A percentile compares a stretch with the other conserved stretches of the same genome.
Conservation (phyloP, 768 basidiomycete genomes). For the Phaffia tasmanica region DNA sequence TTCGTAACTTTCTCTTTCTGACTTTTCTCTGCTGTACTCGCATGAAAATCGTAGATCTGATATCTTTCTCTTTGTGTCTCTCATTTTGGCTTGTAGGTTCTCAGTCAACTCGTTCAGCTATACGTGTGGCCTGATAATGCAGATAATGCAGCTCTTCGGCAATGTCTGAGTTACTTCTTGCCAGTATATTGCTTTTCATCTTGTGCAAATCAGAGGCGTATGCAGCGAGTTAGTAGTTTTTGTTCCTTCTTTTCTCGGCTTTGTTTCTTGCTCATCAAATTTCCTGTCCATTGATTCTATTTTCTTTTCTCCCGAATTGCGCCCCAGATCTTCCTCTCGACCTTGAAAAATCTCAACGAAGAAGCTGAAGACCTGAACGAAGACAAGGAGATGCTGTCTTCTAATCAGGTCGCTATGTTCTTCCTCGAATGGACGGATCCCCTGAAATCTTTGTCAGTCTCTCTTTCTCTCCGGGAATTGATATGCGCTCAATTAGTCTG, state of each 20-base stretch:
- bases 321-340: conserved; percentile 55
- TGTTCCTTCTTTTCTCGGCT: neutral
- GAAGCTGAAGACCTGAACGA: conserved; percentile 57
- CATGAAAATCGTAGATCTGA: neutral
- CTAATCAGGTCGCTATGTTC: conserved; percentile 63
- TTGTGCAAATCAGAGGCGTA: conserved; percentile 56
- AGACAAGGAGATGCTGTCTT: conserved; percentile 60
- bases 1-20: conserved; percentile 36
- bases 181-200: conserved; percentile 78
- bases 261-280: neutral
- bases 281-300: neutral
- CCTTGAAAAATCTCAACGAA: conserved; percentile 52
- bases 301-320: neutral
- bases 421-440: conserved; percentile 84
- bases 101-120: conserved; percentile 46
- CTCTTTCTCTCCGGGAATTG: neutral
- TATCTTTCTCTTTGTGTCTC: neutral
- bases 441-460: conserved; percentile 49
- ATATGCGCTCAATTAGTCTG: neutral
- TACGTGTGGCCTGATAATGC: conserved; percentile 72
- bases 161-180: conserved; percentile 78
- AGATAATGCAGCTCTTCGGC: conserved; percentile 70
- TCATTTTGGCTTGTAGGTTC: conserved; percentile 37
- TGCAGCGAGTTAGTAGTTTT: conserved; percentile 48
- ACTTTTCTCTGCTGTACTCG: neutral